phyloP scores from a whole-genome alignment of 129 eudicot species.

The Cynara cardunculus region DNA sequence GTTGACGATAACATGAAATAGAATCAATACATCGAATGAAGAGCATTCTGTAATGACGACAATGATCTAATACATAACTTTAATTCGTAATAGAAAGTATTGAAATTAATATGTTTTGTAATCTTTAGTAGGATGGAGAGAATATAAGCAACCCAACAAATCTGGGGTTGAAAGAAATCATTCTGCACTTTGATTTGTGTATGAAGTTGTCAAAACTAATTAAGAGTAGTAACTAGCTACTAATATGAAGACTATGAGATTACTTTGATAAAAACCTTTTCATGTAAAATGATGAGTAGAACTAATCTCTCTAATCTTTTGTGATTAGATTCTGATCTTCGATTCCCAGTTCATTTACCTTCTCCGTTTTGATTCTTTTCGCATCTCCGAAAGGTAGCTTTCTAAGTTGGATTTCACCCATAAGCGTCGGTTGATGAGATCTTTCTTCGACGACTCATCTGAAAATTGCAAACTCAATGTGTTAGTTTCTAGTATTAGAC shows the following conservation, averaged over 20 bases:
- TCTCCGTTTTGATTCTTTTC: conserved; percentile 96
- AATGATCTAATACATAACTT: background rate
- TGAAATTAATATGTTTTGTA: background rate
- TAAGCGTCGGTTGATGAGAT: conserved; percentile 69
- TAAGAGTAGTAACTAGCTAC: conserved; percentile 4
- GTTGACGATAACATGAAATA: background rate
- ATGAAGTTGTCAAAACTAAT: conserved; percentile 19
- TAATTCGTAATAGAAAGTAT: background rate
- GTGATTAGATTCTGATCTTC: conserved; percentile 15
- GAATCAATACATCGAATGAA: background rate
- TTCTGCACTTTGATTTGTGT: conserved; percentile 22
- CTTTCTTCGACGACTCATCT: conserved; percentile 81
- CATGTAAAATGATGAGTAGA: conserved; percentile 20
- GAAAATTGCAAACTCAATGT: conserved; percentile 9
- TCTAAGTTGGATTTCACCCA: conserved; percentile 90
- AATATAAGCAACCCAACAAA: conserved; percentile 12
- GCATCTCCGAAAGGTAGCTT: conserved; percentile 72
- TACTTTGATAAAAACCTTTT: conserved; percentile 11
- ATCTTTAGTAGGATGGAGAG: background rate
- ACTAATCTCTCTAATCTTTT: conserved; percentile 11
- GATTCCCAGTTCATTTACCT: conserved; percentile 42
- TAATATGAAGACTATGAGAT: conserved; percentile 1
- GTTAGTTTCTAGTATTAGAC: conserved; percentile 3
- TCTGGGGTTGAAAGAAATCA: conserved; percentile 7
- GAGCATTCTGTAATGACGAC: background rate